phyloP scores from a whole-genome alignment of 306 rosid genomes.

The Dryas alaskensis region DNA sequence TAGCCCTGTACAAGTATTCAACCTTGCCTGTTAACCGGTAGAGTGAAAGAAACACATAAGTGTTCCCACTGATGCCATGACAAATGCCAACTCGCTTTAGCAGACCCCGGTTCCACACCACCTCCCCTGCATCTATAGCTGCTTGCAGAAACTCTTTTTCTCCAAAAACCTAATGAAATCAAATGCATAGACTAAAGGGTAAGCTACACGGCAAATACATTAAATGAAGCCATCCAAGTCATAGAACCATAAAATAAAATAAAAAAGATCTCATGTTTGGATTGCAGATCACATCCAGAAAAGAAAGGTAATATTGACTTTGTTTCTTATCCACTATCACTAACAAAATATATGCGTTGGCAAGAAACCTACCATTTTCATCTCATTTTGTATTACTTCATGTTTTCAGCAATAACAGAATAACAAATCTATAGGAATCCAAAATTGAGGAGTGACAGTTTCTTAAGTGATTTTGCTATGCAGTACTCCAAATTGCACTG shows the following conservation, averaged over 20 bases:
- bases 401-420: not conserved
- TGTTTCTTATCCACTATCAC: not conserved
- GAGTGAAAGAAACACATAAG: constrained; percentile 76
- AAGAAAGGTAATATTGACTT: not conserved
- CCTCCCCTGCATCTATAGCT: constrained; percentile 69
- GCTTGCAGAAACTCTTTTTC: constrained; percentile 62
- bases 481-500: not conserved
- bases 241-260: not conserved
- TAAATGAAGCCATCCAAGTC: not conserved
- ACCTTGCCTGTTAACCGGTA: constrained; percentile 61
- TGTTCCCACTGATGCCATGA: constrained; percentile 81
- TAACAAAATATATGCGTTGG: too few species aligned
- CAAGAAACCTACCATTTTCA: not conserved
- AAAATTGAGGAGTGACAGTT: not conserved
- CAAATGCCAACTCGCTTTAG: constrained; percentile 83
- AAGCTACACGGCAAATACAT: not conserved
- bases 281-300: not conserved
- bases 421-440: not conserved
- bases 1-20: constrained; percentile 61
- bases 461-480: not conserved
- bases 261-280: not conserved
- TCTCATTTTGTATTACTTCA: not conserved
- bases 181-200: not conserved
- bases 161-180: constrained; percentile 56
- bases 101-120: constrained; percentile 73